Base-by-base conservation (phyloP, 495 filamentous ascomycete species). In the Glonium stellatum region DNA sequence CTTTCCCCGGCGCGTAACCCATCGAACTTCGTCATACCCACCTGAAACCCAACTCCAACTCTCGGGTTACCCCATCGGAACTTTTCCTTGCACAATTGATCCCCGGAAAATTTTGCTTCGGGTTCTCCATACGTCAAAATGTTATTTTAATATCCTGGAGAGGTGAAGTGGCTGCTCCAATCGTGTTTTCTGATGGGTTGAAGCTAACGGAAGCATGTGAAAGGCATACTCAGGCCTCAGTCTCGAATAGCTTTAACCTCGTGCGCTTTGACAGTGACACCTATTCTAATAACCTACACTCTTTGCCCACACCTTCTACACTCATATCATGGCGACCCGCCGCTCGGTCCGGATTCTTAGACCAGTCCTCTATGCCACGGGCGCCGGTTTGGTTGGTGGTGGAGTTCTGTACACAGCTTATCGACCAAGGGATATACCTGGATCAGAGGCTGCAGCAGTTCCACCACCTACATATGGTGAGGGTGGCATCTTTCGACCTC, bases 401-500 rank as follows among this genome's bases (percentile, higher is more conserved):
- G 85, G 83, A 51, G 76, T 82, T 42, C 78, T 95, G 53, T 90
- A 92, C 69, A 83, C 88, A 61, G 78, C 84, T 44, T 92, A 93
- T 71, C 86, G 90, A 49, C 91, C 91, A 10, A 83, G 87, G 62
- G 88, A 92, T 70, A 90, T 95, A 49, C 90, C 90, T 41, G 91
- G 91, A 53, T 84, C 82, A 59, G 87, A 93, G 66, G 84, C 84
- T 27, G 84, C 89, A 0, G 84, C 82, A 12, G 90, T 93, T 15
- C 87, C 88, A 21, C 89, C 90, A 19, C 90, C 89, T 5, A 86
- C 87, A 48, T 92, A 88, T 69, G 84, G 82, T 63, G 81, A 82
- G 61, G 87, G 85, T 59, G 90, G 91, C 59, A 82, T 84, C 37
- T 87, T 92, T 64, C 81, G 82, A 15, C 87, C 91, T 5, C 90